phyloP scores from a whole-genome alignment of 306 rosid species.

The Cucurbita argyrosperma region DNA sequence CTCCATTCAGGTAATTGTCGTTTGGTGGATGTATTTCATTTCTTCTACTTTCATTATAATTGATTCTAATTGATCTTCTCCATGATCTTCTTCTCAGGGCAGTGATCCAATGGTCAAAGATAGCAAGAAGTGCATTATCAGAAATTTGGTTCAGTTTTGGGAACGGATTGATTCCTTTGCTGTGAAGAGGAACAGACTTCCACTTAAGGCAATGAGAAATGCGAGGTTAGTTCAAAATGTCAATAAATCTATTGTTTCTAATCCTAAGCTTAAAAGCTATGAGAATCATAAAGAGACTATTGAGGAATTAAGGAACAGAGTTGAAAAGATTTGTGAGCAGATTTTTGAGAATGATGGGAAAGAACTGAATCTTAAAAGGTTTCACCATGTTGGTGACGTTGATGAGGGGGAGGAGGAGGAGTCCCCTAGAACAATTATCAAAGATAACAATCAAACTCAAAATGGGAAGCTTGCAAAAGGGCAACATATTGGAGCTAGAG shows the following conservation, averaged over 20 bases:
- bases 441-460: constrained; percentile 13
- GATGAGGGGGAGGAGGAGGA: constrained; percentile 26
- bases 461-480: constrained; percentile 20
- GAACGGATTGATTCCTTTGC: constrained; percentile 53
- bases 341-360: constrained; percentile 30
- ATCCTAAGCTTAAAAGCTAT: constrained; percentile 3
- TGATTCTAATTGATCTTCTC: background rate
- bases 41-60: background rate
- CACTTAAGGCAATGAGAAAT: constrained; percentile 26
- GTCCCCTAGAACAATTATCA: constrained; percentile 11
- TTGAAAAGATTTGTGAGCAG: constrained; percentile 49
- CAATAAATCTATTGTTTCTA: constrained; percentile 18
- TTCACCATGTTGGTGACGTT: constrained; percentile 22
- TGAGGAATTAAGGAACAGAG: constrained; percentile 58
- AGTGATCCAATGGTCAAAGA: constrained; percentile 53
- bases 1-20: constrained; percentile 44
- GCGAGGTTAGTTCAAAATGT: constrained; percentile 24
- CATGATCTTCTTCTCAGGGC: constrained; percentile 18
- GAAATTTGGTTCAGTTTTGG: constrained; percentile 53
- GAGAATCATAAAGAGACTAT: constrained; percentile 35
- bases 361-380: constrained; percentile 27
- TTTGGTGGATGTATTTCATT: background rate
- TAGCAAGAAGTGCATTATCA: constrained; percentile 47
- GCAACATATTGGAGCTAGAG: constrained; percentile 35
- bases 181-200: constrained; percentile 27